Percentiles rank a stretch among this genome's conserved stretches.
These are phyloP conservation scores for Leishmania guyanensis DNA, from an alignment of 208 protist genomes.

Conservation along the genomic window DNA sequence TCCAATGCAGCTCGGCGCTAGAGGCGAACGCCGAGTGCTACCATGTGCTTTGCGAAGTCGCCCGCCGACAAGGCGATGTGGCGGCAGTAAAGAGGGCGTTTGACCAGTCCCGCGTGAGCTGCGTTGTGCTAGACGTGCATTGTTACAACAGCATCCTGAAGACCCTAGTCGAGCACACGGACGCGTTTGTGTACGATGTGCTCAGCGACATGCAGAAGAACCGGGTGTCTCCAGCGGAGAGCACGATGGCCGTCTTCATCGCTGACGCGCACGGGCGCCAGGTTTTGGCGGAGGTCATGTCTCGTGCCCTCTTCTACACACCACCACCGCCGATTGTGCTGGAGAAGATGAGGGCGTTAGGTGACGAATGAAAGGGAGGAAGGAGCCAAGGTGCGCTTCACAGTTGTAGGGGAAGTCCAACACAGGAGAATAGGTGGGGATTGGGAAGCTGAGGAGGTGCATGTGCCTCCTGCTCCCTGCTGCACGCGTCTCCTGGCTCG, in stretches of 20 bases:
- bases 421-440: background rate
- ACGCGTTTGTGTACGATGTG: constrained; percentile 72
- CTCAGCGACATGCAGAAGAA: constrained; percentile 82
- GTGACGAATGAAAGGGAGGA: constrained; percentile 1
- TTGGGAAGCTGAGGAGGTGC: too few relatives aligned
- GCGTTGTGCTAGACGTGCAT: constrained; percentile 45
- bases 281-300: constrained; percentile 41
- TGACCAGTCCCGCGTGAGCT: constrained; percentile 77
- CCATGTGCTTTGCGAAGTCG: constrained; percentile 68
- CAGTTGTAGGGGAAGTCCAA: background rate
- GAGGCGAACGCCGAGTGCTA: constrained; percentile 68
- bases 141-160: constrained; percentile 88
- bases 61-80: constrained; percentile 31
- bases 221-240: constrained; percentile 49
- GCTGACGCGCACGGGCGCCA: constrained; percentile 49
- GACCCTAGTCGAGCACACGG: constrained; percentile 53
- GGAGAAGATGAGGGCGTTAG: constrained; percentile 16
- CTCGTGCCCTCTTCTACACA: constrained; percentile 38
- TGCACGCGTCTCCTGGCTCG: background rate
- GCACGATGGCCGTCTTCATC: constrained; percentile 80
- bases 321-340: constrained; percentile 9
- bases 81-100: constrained; percentile 55
- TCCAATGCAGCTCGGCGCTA: constrained; percentile 57
- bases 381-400: background rate
- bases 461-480: background rate